phyloP scores from a whole-genome alignment of 495 filamentous ascomycete genomes.

The Penicillium silybi region DNA sequence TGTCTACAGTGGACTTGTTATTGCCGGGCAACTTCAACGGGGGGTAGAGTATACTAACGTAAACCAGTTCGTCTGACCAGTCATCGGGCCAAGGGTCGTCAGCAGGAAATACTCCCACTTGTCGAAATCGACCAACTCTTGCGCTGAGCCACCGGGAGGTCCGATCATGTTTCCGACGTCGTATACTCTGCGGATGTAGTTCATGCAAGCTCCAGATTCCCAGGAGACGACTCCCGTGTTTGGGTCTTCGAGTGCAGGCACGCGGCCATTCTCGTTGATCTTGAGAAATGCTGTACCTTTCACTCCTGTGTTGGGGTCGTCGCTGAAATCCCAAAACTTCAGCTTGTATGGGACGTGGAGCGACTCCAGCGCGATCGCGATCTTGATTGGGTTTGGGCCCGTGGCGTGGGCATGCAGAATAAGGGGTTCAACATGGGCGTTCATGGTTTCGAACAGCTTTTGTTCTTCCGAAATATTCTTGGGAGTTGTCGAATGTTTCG shows the following conservation, averaged over 20 bases:
- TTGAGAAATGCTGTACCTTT: conserved; percentile 67
- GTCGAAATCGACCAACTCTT: conserved; percentile 42
- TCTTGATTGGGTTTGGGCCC: conserved; percentile 54
- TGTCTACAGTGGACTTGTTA: conserved; percentile 11
- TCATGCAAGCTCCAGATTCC: conserved; percentile 39
- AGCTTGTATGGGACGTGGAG: conserved; percentile 62
- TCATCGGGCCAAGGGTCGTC: conserved; percentile 40
- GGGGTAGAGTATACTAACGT: conserved; percentile 10
- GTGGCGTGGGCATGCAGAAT: conserved; percentile 37
- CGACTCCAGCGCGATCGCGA: conserved; percentile 77
- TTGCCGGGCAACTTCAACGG: neutral
- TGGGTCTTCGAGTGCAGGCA: conserved; percentile 61
- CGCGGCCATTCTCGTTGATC: conserved; percentile 87
- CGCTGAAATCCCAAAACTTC: conserved; percentile 59
- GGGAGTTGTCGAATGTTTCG: neutral
- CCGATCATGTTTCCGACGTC: conserved; percentile 24
- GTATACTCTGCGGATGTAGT: conserved; percentile 35
- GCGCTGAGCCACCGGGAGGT: conserved; percentile 27
- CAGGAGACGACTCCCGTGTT: conserved; percentile 41
- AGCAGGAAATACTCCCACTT: conserved; percentile 47
- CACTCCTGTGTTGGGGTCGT: conserved; percentile 44
- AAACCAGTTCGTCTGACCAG: conserved; percentile 43
- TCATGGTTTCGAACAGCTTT: conserved; percentile 8
- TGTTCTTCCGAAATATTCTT: neutral
- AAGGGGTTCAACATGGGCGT: conserved; percentile 22